Conservation (phyloP, 345 rosid species). For the Dovyalis caffra region DNA sequence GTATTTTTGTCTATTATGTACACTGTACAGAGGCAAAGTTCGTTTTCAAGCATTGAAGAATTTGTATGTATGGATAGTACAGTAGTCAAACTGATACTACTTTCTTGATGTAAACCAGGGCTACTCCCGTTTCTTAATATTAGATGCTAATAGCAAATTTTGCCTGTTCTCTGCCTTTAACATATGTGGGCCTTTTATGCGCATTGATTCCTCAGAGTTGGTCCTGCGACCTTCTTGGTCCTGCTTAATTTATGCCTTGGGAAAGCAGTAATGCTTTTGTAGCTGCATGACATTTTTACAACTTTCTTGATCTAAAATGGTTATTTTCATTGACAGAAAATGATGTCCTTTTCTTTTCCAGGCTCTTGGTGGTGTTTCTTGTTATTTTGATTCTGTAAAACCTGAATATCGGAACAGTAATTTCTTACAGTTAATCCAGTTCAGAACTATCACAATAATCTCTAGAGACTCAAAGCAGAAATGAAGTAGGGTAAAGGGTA, state of each 20-base stretch:
- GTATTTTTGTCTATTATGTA: not conserved
- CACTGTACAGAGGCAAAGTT: conserved; percentile 14
- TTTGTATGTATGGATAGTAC: not conserved
- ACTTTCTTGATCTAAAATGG: not conserved
- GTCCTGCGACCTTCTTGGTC: too few relatives aligned
- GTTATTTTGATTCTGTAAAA: too few relatives aligned
- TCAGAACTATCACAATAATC: too few relatives aligned
- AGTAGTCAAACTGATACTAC: not conserved
- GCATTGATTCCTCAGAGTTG: not conserved
- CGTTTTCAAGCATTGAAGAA: not conserved
- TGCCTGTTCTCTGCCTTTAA: not conserved
- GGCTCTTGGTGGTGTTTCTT: too few relatives aligned
- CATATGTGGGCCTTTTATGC: not conserved
- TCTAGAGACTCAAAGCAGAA: too few relatives aligned
- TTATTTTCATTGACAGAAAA: too few relatives aligned
- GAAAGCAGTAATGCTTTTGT: too few relatives aligned
- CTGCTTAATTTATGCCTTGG: too few relatives aligned
- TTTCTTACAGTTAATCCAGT: too few relatives aligned
- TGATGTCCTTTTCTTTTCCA: too few relatives aligned
- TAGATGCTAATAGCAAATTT: not conserved
- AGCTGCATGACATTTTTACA: not conserved
- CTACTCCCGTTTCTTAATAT: not conserved
- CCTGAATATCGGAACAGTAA: too few relatives aligned
- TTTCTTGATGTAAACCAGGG: not conserved
- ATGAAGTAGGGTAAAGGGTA: too few relatives aligned